phyloP scores from a whole-genome alignment of 495 filamentous ascomycete species.

The Neurospora sp. region DNA sequence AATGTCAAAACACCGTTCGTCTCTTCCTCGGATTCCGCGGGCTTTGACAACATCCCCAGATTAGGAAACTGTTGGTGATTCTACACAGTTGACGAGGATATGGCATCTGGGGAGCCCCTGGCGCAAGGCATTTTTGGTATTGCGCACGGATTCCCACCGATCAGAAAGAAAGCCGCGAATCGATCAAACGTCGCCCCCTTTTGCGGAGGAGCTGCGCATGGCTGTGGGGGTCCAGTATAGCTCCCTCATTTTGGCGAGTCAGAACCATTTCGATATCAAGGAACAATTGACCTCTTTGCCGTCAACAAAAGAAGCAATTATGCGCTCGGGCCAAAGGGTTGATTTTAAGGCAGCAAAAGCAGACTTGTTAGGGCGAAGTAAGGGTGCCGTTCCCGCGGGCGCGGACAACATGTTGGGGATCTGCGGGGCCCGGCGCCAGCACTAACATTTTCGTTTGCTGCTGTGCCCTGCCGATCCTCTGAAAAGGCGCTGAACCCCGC shows the following conservation, averaged over 20 bases:
- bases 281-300: neutral
- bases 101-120: neutral
- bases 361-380: neutral
- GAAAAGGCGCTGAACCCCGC: neutral
- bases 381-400: neutral
- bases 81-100: neutral
- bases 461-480: neutral
- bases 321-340: conserved; percentile 3
- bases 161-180: neutral
- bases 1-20: neutral
- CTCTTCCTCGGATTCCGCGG: neutral
- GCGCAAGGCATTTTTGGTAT: neutral
- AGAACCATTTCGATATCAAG: neutral
- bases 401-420: conserved; percentile 34
- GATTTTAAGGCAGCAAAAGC: neutral
- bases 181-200: neutral
- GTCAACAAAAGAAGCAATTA: neutral
- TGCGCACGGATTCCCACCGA: neutral
- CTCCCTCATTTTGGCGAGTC: neutral
- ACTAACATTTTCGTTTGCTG: conserved; percentile 11
- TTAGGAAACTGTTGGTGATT: neutral
- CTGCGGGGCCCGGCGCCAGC: conserved; percentile 25
- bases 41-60: neutral
- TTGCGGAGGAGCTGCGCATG: neutral
- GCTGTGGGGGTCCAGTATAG: neutral